Percentiles rank a stretch among this genome's conserved stretches.
These are phyloP conservation scores for Myxozyma lipomycoides DNA, from an alignment of 805 yeast species.

Conservation along the genomic window DNA sequence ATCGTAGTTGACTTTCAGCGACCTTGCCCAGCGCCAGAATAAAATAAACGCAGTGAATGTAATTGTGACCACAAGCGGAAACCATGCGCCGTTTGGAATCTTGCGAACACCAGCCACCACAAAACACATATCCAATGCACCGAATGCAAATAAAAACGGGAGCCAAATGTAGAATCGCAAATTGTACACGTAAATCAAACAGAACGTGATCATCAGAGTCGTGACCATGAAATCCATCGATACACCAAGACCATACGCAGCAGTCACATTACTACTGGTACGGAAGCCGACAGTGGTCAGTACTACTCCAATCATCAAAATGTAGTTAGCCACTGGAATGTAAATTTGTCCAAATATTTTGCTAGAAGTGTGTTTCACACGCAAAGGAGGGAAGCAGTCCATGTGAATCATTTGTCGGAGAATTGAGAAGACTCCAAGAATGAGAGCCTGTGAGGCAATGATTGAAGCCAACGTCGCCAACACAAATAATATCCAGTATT, in stretches of 20 bases:
- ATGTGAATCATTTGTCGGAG: conserved; percentile 50
- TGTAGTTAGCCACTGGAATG: conserved; percentile 49
- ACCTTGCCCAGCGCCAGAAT: conserved; percentile 50
- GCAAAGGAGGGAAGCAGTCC: conserved; percentile 53
- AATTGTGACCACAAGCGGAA: conserved; percentile 48
- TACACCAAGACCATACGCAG: conserved; percentile 60
- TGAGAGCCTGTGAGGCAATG: conserved; percentile 59
- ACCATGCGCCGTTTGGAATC: conserved; percentile 61
- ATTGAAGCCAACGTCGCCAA: conserved; percentile 54
- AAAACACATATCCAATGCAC: conserved; percentile 47
- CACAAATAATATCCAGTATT: conserved; percentile 49
- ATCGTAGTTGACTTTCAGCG: conserved; percentile 42
- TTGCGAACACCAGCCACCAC: conserved; percentile 50
- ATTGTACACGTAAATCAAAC: conserved; percentile 47
- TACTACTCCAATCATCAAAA: conserved; percentile 50
- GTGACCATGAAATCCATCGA: conserved; percentile 55
- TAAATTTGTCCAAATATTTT: conserved; percentile 49
- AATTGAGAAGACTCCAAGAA: conserved; percentile 53
- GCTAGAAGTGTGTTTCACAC: conserved; percentile 45
- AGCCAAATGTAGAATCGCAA: conserved; percentile 39
- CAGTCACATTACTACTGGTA: conserved; percentile 49
- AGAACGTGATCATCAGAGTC: conserved; percentile 44
- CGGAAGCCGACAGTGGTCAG: conserved; percentile 52
- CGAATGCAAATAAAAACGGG: conserved; percentile 40
- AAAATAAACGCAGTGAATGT: conserved; percentile 41